Evolutionary conservation across 2,329 filamentous ascomycete genomes (phyloP), one percentile per base, ranked within the genome.

Genomic region (Neocatenulostroma microsporum): DNA sequence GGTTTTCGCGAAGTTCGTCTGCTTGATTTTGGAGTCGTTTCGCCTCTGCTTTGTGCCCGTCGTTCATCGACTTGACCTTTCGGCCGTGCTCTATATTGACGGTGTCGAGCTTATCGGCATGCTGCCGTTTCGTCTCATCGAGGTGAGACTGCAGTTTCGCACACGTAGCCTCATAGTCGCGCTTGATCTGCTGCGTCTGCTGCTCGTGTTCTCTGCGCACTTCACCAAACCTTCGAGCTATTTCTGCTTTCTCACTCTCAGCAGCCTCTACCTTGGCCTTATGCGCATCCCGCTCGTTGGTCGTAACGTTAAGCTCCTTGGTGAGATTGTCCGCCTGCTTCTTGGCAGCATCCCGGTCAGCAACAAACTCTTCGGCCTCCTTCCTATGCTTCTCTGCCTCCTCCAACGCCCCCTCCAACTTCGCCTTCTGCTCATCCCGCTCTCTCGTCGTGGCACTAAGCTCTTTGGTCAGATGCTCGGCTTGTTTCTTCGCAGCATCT

Each of bases 381-480:
- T 25, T 21, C 18, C 30, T 41, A 10, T 38, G 28, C 8, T 40
- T 21, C n/a, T 42, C 21, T 29, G 37, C 33, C 20, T 42, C 39
- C 7, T 36, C 29, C 1, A 33, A 3, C 1, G 38, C 31, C 7
- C 28, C 21, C 5, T 37, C 37, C 9, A 48, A 38, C 34, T 40
- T 41, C 10, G 29, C 23, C 19, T 41, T 32, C 20, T 36, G 35
- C 13, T 45, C 34, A 17, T 49, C 44, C 11, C 35, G 39, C 1
- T 38, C 34, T 12, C 20, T 15, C 5, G 40, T 12, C 12, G 36
- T 25, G 18, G 26, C 29, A 15, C 34, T 11, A 20, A 45, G 37
- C 20, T 37, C 28, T 17, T 40, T 13, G n/a, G 25, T n/a, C 10
- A 31, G 10, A 10, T 17, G 11, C 2, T 37, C 34, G 20, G 31